Evolutionary conservation across 768 basidiomycete genomes (phyloP), one percentile per base, ranked within the genome.

Genomic region (Coprinopsis sp.): DNA sequence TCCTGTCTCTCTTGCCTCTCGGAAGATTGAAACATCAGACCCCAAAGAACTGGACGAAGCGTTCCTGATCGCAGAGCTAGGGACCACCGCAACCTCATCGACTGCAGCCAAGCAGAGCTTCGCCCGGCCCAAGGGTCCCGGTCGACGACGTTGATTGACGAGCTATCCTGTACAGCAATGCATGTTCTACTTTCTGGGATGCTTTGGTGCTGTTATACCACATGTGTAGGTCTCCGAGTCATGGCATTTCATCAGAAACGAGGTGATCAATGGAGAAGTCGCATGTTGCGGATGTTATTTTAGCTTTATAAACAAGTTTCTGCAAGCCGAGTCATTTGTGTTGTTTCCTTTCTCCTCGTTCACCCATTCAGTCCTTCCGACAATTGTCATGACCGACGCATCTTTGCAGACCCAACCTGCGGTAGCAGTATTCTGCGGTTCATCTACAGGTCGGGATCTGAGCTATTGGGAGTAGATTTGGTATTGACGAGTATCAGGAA

Each of bases 381-480:
- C 14, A 23, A 3, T 14, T 24, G 14, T 12, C 27, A 39, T 22
- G 38, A 10, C 39, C 8, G 18, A 31, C 33, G 23, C 1, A 18
- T 16, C 27, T 25, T 16, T 31, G 22, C 27, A 24, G 18, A 10
- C 27, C 24, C 14, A 36, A 19, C 54, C 33, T 49, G 74, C 78
- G 5, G 72, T 89, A n/a, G 83, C 86, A 3, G 90, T 92, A 4
- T 92, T 87, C 57, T 95, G 93, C 59, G 93, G 81, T 6, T 86
- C 91, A 0, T 86, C 82, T 0, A 56, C 72, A 0, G 91, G 92
- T n/a, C n/a, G n/a, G n/a, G n/a, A n/a, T n/a, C n/a, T n/a, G n/a
- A n/a, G n/a, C n/a, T n/a, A n/a, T n/a, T n/a, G n/a, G n/a, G n/a
- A n/a, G n/a, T n/a, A n/a, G n/a, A n/a, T n/a, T n/a, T n/a, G n/a